phyloP scores from a whole-genome alignment of 2,329 filamentous ascomycete species.

The Pseudogymnoascus sp. region DNA sequence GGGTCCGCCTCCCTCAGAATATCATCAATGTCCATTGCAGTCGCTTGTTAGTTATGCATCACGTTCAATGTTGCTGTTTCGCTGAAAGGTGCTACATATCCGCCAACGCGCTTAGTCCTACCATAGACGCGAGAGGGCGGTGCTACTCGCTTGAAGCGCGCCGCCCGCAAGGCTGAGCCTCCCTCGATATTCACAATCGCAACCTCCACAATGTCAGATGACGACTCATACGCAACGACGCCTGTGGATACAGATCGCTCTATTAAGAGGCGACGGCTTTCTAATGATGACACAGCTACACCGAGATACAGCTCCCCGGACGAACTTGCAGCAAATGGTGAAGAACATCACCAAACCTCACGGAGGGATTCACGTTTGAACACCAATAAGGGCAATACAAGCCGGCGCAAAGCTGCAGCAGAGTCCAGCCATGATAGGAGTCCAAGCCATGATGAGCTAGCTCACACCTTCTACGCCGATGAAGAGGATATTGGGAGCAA shows the following conservation, averaged over 20 bases:
- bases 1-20: conserved; percentile 68
- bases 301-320: conserved; percentile 39
- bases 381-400: background rate
- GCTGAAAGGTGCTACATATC: background rate
- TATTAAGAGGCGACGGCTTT: conserved; percentile 22
- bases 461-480: conserved; percentile 19
- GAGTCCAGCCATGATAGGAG: background rate
- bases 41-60: background rate
- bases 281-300: conserved; percentile 33
- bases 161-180: background rate
- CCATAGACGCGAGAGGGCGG: background rate
- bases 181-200: background rate
- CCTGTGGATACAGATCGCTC: background rate
- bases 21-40: conserved; percentile 69
- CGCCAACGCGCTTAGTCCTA: background rate
- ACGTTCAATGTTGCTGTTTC: background rate
- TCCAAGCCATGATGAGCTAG: conserved; percentile 21
- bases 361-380: conserved; percentile 27
- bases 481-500: conserved; percentile 1
- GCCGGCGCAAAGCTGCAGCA: background rate
- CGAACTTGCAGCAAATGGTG: conserved; percentile 24
- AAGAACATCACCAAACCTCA: conserved; percentile 29
- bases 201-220: background rate
- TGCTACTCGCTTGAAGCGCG: background rate
- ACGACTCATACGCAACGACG: background rate